Percentiles rank a stretch among this genome's conserved stretches.
Evolutionary conservation across 139 green algal genomes (phyloP).

Genomic region (Nannochloris sp.): DNA sequence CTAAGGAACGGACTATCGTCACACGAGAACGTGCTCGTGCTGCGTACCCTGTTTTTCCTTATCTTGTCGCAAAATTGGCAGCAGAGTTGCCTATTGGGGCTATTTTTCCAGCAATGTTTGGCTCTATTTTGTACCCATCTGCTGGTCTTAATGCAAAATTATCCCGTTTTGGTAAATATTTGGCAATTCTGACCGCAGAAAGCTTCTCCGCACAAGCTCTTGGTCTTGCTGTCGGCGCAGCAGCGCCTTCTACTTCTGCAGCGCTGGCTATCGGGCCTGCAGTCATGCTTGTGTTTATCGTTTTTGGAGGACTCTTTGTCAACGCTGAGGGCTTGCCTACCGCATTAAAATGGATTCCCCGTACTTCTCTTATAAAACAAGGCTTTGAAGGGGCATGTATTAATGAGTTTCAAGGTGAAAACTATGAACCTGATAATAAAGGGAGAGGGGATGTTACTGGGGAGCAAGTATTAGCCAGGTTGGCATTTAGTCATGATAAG

Average conservation of each 20-base stretch:
- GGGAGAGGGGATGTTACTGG: slow-evolving; percentile 32
- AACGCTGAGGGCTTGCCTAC: slow-evolving; percentile 62
- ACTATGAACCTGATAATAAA: slow-evolving; percentile 43
- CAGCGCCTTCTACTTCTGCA: slow-evolving; percentile 69
- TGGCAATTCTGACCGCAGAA: slow-evolving; percentile 77
- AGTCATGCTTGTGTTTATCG: slow-evolving; percentile 89
- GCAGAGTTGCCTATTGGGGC: slow-evolving; percentile 78
- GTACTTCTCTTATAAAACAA: slow-evolving; percentile 68
- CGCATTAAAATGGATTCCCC: slow-evolving; percentile 66
- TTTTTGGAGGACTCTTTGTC: slow-evolving; percentile 89
- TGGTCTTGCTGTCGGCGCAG: slow-evolving; percentile 73
- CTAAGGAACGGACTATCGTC: slow-evolving; percentile 72
- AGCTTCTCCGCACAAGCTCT: slow-evolving; percentile 46
- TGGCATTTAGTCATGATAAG: slow-evolving; percentile 46
- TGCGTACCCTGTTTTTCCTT: slow-evolving; percentile 42
- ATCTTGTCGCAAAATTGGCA: slow-evolving; percentile 75
- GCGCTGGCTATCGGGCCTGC: slow-evolving; percentile 86
- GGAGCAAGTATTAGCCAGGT: slow-evolving; percentile 55
- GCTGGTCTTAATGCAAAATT: slow-evolving; percentile 60
- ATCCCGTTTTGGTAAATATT: slow-evolving; percentile 61
- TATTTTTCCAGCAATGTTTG: slow-evolving; percentile 80
- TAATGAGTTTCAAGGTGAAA: slow-evolving; percentile 84
- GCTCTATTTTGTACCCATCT: slow-evolving; percentile 69
- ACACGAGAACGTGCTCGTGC: slow-evolving; percentile 52
- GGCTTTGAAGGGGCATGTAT: slow-evolving; percentile 53